Evolutionary conservation across 2,329 filamentous ascomycete species (phyloP), one percentile per base, ranked within the genome.

Genomic region (Simplicillium sp.): DNA sequence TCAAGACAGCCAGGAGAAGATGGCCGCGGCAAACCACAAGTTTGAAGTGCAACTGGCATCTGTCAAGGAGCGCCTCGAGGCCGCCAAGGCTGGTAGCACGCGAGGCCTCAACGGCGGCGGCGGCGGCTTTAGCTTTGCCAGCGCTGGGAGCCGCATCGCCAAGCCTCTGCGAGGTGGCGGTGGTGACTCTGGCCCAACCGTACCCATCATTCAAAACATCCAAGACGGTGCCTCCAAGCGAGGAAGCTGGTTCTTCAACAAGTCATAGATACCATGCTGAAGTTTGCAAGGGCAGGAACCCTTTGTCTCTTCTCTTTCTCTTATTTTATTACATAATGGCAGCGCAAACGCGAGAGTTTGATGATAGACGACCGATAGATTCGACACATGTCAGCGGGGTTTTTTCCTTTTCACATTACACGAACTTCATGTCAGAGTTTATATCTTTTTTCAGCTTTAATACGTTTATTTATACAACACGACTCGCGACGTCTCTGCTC

Each of bases 1-100:
- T 54, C 88, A 95, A 62, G 92, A 98, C 62, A 94, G 87, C 58
- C 92, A 98, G 68, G 92, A 98, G 72, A 98, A 98, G 70, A 77
- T 98, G 60, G 94, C 90, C 28, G 84, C 90, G 46, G 89, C 92
- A 33, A 98, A 96, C 63, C 90, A 97, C 68, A 85, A 94, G 92
- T 98, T 98, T 71, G 92, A 98, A 71, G 83, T 87, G 31, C 92
- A 98, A 67, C 85, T 98, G 59, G 85, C 88, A 34, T 88, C 89
- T 39, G 92, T 98, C 66, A 98, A 97, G 72, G 92, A 98, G 62
- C 86, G 92, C 47, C 82, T 98, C 50, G 92, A 98, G 66, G 85
- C 87, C 39, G 92, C 89, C 60, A 98, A 97, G 67, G 79, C 82
- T 37, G 87, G 89, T 54, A 92, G 85, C 49, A 95, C 89, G 11